Evolutionary conservation across 2,329 filamentous ascomycete genomes (phyloP).

Genomic region (Calonectria henricotiae): DNA sequence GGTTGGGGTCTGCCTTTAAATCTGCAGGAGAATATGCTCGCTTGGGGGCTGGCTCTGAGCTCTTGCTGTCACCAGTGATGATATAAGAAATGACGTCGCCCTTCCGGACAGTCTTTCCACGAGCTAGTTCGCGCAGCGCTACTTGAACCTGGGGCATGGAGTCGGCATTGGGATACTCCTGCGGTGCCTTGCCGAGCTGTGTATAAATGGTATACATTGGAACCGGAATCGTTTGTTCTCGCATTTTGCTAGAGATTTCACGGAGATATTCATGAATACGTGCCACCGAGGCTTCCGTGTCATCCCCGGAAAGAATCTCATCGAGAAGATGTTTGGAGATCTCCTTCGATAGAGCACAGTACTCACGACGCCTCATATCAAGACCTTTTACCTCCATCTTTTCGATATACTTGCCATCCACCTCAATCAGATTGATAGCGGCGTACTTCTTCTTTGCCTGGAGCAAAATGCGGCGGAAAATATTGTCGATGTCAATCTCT

Average conservation of each 20-base stretch:
- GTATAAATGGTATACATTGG: constrained; percentile 98
- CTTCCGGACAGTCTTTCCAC: constrained; percentile 89
- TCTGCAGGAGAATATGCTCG: constrained; percentile 92
- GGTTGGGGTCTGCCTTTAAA: constrained; percentile 80
- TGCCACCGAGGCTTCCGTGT: constrained; percentile 88
- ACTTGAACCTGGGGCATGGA: constrained; percentile 98
- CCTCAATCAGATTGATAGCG: constrained; percentile 92
- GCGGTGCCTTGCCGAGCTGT: constrained; percentile 94
- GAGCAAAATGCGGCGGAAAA: constrained; percentile 92
- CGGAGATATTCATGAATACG: constrained; percentile 95
- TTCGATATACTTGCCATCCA: constrained; percentile 91
- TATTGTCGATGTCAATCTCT: constrained; percentile 98
- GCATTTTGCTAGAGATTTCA: constrained; percentile 89
- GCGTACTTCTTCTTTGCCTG: constrained; percentile 99
- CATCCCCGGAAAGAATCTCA: constrained; percentile 94
- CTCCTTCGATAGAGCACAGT: constrained; percentile 95
- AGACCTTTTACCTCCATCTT: constrained; percentile 98
- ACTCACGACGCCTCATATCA: constrained; percentile 98
- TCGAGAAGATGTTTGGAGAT: constrained; percentile 92
- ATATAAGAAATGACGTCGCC: constrained; percentile 98
- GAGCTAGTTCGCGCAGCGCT: constrained; percentile 87
- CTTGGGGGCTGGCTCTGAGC: constrained; percentile 83
- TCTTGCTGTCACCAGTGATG: constrained; percentile 82
- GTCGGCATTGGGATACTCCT: constrained; percentile 94
- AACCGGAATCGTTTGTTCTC: constrained; percentile 80